These are phyloP conservation scores for Lyophyllum decastes DNA, from an alignment of 768 basidiomycete genomes.

Conservation along the genomic window DNA sequence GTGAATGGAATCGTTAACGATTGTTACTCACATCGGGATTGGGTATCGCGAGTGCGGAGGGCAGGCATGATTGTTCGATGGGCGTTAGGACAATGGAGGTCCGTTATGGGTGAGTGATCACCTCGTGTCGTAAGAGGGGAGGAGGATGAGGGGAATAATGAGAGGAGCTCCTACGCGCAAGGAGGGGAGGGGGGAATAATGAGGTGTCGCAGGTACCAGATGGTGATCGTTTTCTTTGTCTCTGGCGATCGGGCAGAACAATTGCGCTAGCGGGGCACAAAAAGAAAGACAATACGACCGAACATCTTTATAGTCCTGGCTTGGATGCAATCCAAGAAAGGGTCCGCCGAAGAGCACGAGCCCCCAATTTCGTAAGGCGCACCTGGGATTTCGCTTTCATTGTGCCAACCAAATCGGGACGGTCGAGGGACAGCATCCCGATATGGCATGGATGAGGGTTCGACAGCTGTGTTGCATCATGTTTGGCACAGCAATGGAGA, in stretches of 20 bases:
- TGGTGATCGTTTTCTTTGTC: constrained; percentile 49
- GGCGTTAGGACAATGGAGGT: constrained; percentile 28
- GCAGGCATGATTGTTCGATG: constrained; percentile 66
- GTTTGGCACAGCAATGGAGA: constrained; percentile 42
- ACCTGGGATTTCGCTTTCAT: constrained; percentile 31
- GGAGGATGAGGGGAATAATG: constrained; percentile 30
- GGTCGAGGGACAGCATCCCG: constrained; percentile 35
- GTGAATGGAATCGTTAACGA: constrained; percentile 1
- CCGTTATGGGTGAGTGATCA: constrained; percentile 16
- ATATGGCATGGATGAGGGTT: constrained; percentile 41
- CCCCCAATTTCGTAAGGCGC: constrained; percentile 35
- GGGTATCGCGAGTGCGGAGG: constrained; percentile 77
- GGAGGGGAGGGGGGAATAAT: constrained; percentile 42
- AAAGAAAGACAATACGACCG: constrained; percentile 56
- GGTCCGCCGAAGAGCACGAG: constrained; percentile 40
- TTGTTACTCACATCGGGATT: constrained; percentile 43
- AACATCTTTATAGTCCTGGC: constrained; percentile 53
- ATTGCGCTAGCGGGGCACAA: constrained; percentile 68
- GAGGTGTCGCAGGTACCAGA: constrained; percentile 46
- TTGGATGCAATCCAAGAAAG: constrained; percentile 32
- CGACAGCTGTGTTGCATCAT: constrained; percentile 26
- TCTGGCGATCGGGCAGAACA: constrained; percentile 54
- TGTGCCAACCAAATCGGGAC: constrained; percentile 32
- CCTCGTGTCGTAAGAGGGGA: constrained; percentile 25
- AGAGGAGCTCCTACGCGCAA: constrained; percentile 35